Base-by-base conservation (phyloP, 2,329 filamentous ascomycete genomes). In the Parastagonospora avenae region DNA sequence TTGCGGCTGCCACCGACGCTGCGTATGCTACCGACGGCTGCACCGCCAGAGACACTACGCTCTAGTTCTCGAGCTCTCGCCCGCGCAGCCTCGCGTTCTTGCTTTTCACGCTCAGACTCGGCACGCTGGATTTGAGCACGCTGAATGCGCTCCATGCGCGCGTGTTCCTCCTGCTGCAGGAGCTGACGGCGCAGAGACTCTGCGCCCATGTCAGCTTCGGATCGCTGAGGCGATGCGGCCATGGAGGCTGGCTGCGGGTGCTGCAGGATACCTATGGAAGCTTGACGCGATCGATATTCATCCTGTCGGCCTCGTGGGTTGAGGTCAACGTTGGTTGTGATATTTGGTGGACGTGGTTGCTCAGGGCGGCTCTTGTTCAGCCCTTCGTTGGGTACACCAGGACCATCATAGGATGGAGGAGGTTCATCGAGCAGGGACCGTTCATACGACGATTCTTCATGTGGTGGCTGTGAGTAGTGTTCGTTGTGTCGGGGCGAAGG, bases 191-290 rank as follows among this genome's bases (percentile, higher is more conserved):
- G 69, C 1, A 74, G 58, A 28, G 66, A 68, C 35, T 72, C 68
- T 44, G 70, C 64, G 14, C 71, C 71, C 71, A 74, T 74, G 40
- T 74, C 68, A 11, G 65, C 64, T 10, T 60, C 60, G n/a, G 67
- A 66, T 40, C 67, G 69, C 31, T 69, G 64, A 8, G 71, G 71
- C 1, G 69, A 72, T n/a, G 71, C 71, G 14, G 71, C 70, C 71
- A 74, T 74, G 6, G 70, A 70, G 7, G 71, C 68, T n/a, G 71
- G 71, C 39, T 72, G 70, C 9, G 71, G 71, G 42, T 74, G 71
- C 44, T 72, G 69, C 15, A 74, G 57, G n/a, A 73, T 63, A 5
- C 61, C 64, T 8, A 72, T 56, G 1, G 69, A 72, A 10, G 63
- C 42, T 48, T 73, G 70, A 29, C 70, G 69, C 31, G 57, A 62